Conservation (phyloP, 1,139 yeast genomes). For the Saccharomyces hybrid region DNA sequence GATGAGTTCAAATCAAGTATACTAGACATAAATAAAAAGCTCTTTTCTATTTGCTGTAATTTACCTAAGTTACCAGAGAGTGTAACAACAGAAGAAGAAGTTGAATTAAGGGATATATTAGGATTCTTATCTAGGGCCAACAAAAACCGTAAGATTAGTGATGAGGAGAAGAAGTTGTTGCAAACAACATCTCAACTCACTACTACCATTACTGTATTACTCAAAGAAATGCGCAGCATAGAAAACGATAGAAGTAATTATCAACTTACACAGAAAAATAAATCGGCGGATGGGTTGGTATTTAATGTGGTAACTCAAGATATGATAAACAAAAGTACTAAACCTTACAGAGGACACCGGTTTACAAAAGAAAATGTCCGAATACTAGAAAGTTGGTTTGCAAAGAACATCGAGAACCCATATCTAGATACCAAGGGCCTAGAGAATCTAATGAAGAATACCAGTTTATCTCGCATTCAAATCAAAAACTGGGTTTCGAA, state of each 20-base stretch:
- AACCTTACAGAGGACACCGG: constrained; percentile 16
- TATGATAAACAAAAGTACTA: constrained; percentile 1
- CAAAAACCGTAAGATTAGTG: constrained; percentile 1
- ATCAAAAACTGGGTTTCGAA: constrained; percentile 26
- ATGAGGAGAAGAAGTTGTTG: constrained; percentile 1
- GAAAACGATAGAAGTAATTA: constrained; percentile 7
- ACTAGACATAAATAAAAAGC: constrained; percentile 1
- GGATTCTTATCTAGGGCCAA: constrained; percentile 1
- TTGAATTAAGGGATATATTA: constrained; percentile 1
- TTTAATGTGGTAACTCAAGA: constrained; percentile 6
- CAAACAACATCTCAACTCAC: constrained; percentile 1
- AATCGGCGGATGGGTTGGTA: constrained; percentile 3
- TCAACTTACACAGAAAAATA: constrained; percentile 1
- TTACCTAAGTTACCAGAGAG: constrained; percentile 1
- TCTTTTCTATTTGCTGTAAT: constrained; percentile 1
- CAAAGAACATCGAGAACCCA: constrained; percentile 14
- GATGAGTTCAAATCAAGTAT: no score
- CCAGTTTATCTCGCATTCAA: constrained; percentile 16
- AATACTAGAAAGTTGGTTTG: constrained; percentile 19
- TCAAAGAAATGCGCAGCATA: constrained; percentile 2
- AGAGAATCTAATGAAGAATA: constrained; percentile 8
- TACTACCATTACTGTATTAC: constrained; percentile 1
- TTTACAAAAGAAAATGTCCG: constrained; percentile 14
- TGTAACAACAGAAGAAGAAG: constrained; percentile 1
- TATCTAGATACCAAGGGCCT: constrained; percentile 16